Base-by-base conservation (phyloP, 331 rosid genomes). In the Rosa hybrid region DNA sequence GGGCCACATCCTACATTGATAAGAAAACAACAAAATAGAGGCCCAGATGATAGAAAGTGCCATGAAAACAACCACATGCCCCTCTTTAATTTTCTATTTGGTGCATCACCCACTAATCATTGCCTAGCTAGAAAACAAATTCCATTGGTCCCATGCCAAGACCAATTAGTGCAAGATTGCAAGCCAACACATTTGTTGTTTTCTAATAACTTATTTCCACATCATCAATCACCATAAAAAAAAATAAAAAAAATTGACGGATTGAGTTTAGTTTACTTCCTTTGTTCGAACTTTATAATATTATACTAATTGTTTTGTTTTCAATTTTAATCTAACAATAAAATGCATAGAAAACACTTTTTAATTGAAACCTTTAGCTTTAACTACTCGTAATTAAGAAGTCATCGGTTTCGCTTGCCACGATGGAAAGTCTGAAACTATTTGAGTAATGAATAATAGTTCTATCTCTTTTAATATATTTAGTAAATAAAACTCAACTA, bases 71-170 rank as follows among this genome's bases (percentile, higher is more conserved):
- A 86, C 86, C 89, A 87, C 91, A 85, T 87, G 93, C 81, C 64
- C 56, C 62, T 77, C 79, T 83, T 69, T 46, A 71, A 79, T 89
- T 84, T 83, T 83, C 78, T 81, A 80, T 85, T 86, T 81, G 85
- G 65, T 86, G 89, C 91, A 86, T 83, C 84, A 79, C 86, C 92
- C 88, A 78, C 90, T 90, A 88, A 91, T 93, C 84, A 93, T 93
- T 93, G 97, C 89, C 71, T 65, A 23, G 78, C 89, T 83, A 87
- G 81, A 86, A 86, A 72, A 81, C 93, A 91, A 90, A 86, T 70
- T 65, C 84, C 11, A 30, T 62, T 82, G 91, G 88, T 67, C 90
- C 90, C 93, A 78, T 80, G 54, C 54, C 81, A 78, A 67, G 56
- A 79, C 92, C 93, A 85, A 90, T 89, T 46, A 78, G 72, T 84